Percentiles rank a stretch among this genome's conserved stretches.
These are phyloP conservation scores for Pelargonium australe DNA, from an alignment of 441 rosid genomes.

Conservation along the genomic window DNA sequence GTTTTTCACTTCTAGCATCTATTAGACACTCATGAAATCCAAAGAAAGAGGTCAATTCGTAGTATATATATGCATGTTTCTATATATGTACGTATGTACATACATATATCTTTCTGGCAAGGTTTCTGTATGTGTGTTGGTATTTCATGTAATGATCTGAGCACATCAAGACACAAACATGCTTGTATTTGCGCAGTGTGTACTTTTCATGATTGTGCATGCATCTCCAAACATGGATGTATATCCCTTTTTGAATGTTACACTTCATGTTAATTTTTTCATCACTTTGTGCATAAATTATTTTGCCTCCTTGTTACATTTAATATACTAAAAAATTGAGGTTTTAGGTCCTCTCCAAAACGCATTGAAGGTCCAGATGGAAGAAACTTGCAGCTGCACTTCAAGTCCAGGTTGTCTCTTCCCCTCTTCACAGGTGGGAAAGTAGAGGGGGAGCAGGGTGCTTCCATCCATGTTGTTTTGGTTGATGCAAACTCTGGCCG, in stretches of 20 bases:
- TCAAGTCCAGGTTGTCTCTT: conserved; percentile 83
- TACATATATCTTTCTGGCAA: no score
- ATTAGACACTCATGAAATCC: no score
- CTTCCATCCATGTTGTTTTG: conserved; percentile 80
- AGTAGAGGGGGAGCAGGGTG: conserved; percentile 99
- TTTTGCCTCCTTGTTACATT: background rate
- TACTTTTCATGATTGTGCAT: background rate
- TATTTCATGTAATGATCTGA: no score
- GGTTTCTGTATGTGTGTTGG: no score
- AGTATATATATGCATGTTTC: no score
- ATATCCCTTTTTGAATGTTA: background rate
- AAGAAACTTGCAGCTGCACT: conserved; percentile 58
- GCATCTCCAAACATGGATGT: background rate
- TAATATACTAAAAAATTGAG: conserved; percentile 18
- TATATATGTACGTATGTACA: no score
- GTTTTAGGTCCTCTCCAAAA: conserved; percentile 70
- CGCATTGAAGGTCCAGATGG: conserved; percentile 89
- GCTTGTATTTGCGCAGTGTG: background rate
- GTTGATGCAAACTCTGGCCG: conserved; percentile 60
- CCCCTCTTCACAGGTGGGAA: conserved; percentile 97
- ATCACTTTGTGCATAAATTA: background rate
- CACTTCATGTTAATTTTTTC: background rate
- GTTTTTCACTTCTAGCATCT: no score
- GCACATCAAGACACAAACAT: background rate
- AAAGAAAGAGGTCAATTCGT: no score